Base-by-base conservation (phyloP, 148 eudicot species). In the Persicaria maculosa region DNA sequence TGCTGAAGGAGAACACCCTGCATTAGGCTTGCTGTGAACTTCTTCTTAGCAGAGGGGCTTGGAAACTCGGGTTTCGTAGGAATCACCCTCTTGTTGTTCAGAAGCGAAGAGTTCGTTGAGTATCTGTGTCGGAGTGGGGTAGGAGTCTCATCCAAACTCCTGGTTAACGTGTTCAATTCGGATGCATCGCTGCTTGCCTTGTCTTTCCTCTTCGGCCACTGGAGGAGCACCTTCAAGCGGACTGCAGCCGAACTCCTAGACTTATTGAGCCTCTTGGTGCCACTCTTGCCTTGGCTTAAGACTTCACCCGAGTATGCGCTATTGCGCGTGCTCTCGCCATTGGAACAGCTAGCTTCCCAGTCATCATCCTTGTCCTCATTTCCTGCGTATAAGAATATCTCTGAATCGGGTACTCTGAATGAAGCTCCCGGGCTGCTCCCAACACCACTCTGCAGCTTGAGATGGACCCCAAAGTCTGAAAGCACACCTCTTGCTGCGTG, bases 371-470 rank as follows among this genome's bases (percentile, higher is more conserved):
- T 76, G 61, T 81, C 85, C 25, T 15, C 47, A 48, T 77, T 79
- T 2, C 79, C 59, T 1, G 93, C 81, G 70, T 81, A 75, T 64
- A 83, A 31, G 75, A 91, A 89, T 15, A 93, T 83, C 74, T 93
- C 95, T 10, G 81, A 74, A 77, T 93, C 97, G 0, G 91, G 79
- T 47, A 89, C 54, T 77, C 86, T 75, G 73, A 93, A 93, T 12
- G 97, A 88, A 58, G 97, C 87, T 55, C 98, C 97, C 0, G 98
- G 98, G 69, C 98, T 90, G 12, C 52, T 48, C 52, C 52, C 52
- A 48, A 48, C 76, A 1, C 85, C 80, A 67, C 91, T 85, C 74
- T 88, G 89, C 86, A 82, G 79, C 81, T 83, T 91, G 58, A 93
- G 55, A 48, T 89, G 95, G 76, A 92, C 40, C 40, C 40, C 40